A percentile compares a stretch with the other conserved stretches of the same genome.
Conservation (phyloP, 768 basidiomycete species). For the Lactifluus subvellereus region DNA sequence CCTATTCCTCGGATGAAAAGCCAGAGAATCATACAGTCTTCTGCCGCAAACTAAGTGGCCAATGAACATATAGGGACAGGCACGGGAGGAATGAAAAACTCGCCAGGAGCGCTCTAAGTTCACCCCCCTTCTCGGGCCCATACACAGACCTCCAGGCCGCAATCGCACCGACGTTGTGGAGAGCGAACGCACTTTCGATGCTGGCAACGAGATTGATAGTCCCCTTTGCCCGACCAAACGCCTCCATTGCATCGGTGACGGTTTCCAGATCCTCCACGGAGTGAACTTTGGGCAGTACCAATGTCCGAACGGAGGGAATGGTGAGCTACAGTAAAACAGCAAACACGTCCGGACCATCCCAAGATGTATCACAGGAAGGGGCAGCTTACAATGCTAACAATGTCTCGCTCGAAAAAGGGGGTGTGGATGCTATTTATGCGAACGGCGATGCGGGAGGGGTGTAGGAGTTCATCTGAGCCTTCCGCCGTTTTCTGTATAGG, state of each 20-base stretch:
- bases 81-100: constrained; percentile 15
- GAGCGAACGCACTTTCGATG: constrained; percentile 75
- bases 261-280: constrained; percentile 57
- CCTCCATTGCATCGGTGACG: constrained; percentile 46
- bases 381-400: constrained; percentile 47
- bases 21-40: constrained; percentile 63
- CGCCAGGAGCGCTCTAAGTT: constrained; percentile 61
- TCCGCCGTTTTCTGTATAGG: constrained; percentile 11
- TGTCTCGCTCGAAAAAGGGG: constrained; percentile 59
- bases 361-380: background rate
- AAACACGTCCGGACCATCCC: background rate
- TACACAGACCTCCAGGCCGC: constrained; percentile 58
- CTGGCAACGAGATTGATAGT: constrained; percentile 65
- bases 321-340: constrained; percentile 35
- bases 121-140: constrained; percentile 42
- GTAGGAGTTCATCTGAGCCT: constrained; percentile 34
- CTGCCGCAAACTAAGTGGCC: constrained; percentile 73
- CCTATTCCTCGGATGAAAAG: background rate
- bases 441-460: constrained; percentile 53
- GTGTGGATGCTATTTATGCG: constrained; percentile 65
- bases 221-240: constrained; percentile 28
- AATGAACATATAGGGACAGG: background rate
- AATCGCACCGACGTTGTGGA: constrained; percentile 64
- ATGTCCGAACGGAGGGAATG: constrained; percentile 45
- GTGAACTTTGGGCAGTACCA: constrained; percentile 86